Conservation (phyloP, 805 yeast genomes). For the Saturnispora zaruensis region DNA sequence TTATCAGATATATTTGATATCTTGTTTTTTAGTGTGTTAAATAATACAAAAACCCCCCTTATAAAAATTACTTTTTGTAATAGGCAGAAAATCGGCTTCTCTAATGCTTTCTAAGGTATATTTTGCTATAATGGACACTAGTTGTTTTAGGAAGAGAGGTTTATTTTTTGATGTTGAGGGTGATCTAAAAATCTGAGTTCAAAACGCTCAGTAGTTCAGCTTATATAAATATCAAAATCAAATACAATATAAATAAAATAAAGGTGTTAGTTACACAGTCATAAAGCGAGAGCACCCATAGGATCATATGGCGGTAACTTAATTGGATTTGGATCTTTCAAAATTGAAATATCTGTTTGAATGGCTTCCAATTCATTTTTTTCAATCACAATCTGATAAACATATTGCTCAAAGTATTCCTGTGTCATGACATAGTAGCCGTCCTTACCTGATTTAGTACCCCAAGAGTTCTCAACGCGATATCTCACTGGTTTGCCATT, state of each 20-base stretch:
- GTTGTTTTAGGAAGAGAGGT: background rate
- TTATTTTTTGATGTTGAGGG: background rate
- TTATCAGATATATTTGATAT: no score
- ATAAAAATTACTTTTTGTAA: background rate
- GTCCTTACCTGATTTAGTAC: slow-evolving; percentile 54
- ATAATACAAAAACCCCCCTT: background rate
- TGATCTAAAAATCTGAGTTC: background rate
- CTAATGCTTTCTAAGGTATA: background rate
- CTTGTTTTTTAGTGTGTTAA: background rate
- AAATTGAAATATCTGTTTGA: slow-evolving; percentile 17
- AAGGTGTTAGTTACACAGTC: background rate
- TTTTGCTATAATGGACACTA: background rate
- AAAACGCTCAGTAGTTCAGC: background rate
- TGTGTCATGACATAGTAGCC: slow-evolving; percentile 69
- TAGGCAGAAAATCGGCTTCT: background rate
- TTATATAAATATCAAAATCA: background rate
- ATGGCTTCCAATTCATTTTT: slow-evolving; percentile 32
- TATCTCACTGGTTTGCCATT: slow-evolving; percentile 55
- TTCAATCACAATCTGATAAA: slow-evolving; percentile 62
- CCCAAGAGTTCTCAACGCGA: slow-evolving; percentile 76
- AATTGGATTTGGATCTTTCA: slow-evolving; percentile 38
- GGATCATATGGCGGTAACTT: slow-evolving; percentile 74
- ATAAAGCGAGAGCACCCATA: slow-evolving; percentile 60
- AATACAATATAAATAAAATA: background rate
- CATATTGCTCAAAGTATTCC: slow-evolving; percentile 65